Base-by-base conservation (phyloP, 768 basidiomycete genomes). In the Calvatia gigantea region DNA sequence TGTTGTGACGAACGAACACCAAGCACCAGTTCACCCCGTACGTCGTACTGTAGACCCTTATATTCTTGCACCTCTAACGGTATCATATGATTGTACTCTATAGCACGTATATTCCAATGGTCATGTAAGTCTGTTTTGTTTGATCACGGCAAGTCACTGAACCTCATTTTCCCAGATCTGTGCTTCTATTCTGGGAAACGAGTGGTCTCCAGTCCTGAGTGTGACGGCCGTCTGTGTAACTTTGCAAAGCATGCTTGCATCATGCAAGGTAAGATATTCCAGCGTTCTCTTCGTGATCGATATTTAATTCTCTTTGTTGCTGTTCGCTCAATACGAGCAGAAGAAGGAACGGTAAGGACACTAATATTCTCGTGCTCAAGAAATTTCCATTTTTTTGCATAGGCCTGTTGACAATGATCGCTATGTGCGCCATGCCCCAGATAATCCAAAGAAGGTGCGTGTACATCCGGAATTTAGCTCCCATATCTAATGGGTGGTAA, bases 201-300 rank as follows among this genome's bases (percentile, higher is more conserved):
- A 93, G 60, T 94, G 91, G 91, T 91, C 89, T 8, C 92, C 91
- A 0, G 90, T 92, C n/a, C 71, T 93, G 59, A 91, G 87, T 58
- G 90, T 91, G 19, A 76, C 86, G 25, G 81, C 89, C 2, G 83
- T 94, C 39, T 93, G 90, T 63, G 81, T 93, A 15, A 94, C 92
- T 3, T 70, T 95, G 44, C 93, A 94, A 73, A 91, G 89, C 64
- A 95, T 95, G 93, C 78, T 95, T 55, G 93, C 91, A 21, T 91
- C 89, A 6, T 92, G 89, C 82, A 94, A 91, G 84, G 91, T 89
- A 59, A 43, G 60, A 56, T 43, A n/a, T 15, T 32, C 19, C n/a
- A 7, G 14, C 33, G n/a, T 14, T 3, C 42, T 33, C 42, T 43
- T 32, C 27, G 27, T 51, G 39, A 41, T 38, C 33, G 28, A 32